These are phyloP conservation scores for Solanum chaucha DNA, from an alignment of 257 asterid species.

Conservation along the genomic window DNA sequence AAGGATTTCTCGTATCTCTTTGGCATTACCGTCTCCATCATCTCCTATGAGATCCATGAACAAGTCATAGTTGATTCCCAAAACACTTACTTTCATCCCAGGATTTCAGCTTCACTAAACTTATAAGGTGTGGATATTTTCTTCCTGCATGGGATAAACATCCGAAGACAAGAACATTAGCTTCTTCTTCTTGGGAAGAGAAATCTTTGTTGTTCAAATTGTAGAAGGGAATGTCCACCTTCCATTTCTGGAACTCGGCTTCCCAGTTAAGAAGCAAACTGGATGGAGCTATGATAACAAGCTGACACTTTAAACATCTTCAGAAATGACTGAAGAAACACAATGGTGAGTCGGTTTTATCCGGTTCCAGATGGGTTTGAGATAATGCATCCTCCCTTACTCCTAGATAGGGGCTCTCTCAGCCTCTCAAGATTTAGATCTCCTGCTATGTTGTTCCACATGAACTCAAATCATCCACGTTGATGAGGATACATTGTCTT, in stretches of 20 bases:
- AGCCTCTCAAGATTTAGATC: background rate
- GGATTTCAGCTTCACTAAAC: background rate
- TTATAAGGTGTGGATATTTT: background rate
- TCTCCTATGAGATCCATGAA: constrained; percentile 35
- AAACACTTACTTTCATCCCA: constrained; percentile 21
- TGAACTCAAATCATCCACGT: constrained; percentile 42
- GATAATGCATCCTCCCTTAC: background rate
- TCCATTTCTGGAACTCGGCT: background rate
- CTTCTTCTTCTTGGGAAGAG: no score
- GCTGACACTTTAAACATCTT: background rate
- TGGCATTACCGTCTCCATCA: background rate
- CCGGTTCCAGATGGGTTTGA: background rate
- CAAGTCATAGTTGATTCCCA: constrained; percentile 47
- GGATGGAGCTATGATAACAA: background rate
- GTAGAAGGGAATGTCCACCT: background rate
- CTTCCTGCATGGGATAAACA: background rate
- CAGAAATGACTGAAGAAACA: no score
- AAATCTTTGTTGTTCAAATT: background rate
- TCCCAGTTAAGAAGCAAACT: background rate
- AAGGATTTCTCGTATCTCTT: constrained; percentile 24
- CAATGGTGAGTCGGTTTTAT: background rate
- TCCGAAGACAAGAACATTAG: background rate
- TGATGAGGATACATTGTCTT: constrained; percentile 44
- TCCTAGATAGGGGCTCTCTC: background rate
- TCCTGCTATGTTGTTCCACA: constrained; percentile 25